Evolutionary conservation across 352 stramenopile species (phyloP).

Genomic region (Globisporangium viniferum): DNA sequence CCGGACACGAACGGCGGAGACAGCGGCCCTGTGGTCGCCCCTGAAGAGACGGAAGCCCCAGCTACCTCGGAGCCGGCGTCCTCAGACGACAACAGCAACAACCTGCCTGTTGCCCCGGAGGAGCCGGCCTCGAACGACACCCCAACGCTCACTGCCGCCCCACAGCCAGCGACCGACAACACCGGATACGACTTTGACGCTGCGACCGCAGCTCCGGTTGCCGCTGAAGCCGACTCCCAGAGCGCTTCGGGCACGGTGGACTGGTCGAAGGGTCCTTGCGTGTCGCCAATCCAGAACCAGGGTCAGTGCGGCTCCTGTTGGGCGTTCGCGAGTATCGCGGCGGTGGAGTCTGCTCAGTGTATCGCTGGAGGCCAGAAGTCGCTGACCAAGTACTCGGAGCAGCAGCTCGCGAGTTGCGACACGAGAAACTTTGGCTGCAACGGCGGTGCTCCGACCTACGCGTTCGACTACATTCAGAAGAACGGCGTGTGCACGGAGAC

Average conservation of each 20-base stretch:
- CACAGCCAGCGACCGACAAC: not conserved
- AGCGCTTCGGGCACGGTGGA: conserved; percentile 20
- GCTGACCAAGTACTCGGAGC: conserved; percentile 84
- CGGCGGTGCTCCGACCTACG: conserved; percentile 89
- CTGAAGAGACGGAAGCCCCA: not conserved
- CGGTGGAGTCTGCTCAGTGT: conserved; percentile 87
- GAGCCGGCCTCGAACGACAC: not conserved
- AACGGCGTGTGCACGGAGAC: conserved; percentile 77
- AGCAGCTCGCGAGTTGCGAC: conserved; percentile 91
- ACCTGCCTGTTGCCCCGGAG: conserved; percentile 4
- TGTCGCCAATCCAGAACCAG: conserved; percentile 47
- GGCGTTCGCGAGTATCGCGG: conserved; percentile 92
- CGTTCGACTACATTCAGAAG: conserved; percentile 89
- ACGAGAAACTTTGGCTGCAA: conserved; percentile 86
- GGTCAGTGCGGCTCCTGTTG: conserved; percentile 87
- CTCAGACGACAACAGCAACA: conserved; percentile 3
- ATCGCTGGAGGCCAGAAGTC: conserved; percentile 63
- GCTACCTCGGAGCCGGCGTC: not conserved
- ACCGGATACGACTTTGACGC: conserved; percentile 13
- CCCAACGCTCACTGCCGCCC: conserved; percentile 4
- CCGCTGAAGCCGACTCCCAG: not conserved
- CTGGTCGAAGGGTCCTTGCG: conserved; percentile 40
- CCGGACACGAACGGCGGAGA: not conserved
- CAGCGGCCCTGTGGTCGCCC: conserved; percentile 1
- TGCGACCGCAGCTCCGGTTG: not conserved